Evolutionary conservation across 192 early-diverging fungal genomes (phyloP).

Genomic region (Coemansia sp.): DNA sequence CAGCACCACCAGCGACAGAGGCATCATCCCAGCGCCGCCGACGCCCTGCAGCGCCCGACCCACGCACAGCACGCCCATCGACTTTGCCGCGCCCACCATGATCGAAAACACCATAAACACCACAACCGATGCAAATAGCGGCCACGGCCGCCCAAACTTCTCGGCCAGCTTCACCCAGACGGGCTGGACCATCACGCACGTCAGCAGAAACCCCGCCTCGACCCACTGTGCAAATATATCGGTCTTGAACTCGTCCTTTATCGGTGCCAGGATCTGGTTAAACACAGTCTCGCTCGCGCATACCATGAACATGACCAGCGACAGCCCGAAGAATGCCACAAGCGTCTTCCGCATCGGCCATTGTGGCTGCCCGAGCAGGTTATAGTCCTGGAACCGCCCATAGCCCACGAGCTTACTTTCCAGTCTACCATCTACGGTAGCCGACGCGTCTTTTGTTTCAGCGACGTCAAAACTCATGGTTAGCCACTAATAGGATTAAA

Average conservation of each 20-base stretch:
- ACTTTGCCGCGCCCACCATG: slow-evolving; percentile 40
- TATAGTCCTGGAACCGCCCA: no score
- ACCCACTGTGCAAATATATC: slow-evolving; percentile 76
- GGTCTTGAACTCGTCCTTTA: slow-evolving; percentile 68
- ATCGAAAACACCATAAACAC: slow-evolving; percentile 52
- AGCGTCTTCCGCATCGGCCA: slow-evolving; percentile 28
- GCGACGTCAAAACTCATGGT: not conserved
- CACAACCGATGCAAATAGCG: slow-evolving; percentile 35
- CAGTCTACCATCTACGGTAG: not conserved
- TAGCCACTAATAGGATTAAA: not conserved
- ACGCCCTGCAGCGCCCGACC: slow-evolving; percentile 72
- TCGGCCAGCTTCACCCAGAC: slow-evolving; percentile 85
- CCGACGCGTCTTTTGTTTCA: not conserved
- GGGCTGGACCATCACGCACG: slow-evolving; percentile 67
- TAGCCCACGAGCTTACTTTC: no score
- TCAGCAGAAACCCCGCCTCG: slow-evolving; percentile 69
- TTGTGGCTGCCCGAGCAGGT: slow-evolving; percentile 44
- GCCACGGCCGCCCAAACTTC: slow-evolving; percentile 57
- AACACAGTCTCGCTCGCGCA: slow-evolving; percentile 81
- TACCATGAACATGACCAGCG: slow-evolving; percentile 66
- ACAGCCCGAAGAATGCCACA: slow-evolving; percentile 41
- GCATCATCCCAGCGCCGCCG: slow-evolving; percentile 66
- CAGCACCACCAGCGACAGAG: slow-evolving; percentile 68
- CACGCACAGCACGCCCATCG: slow-evolving; percentile 57
- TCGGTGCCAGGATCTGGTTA: slow-evolving; percentile 67